Percentiles rank a stretch among this genome's conserved stretches.
phyloP scores from a whole-genome alignment of 2,329 filamentous ascomycete genomes.

The Aureobasidium sp. region DNA sequence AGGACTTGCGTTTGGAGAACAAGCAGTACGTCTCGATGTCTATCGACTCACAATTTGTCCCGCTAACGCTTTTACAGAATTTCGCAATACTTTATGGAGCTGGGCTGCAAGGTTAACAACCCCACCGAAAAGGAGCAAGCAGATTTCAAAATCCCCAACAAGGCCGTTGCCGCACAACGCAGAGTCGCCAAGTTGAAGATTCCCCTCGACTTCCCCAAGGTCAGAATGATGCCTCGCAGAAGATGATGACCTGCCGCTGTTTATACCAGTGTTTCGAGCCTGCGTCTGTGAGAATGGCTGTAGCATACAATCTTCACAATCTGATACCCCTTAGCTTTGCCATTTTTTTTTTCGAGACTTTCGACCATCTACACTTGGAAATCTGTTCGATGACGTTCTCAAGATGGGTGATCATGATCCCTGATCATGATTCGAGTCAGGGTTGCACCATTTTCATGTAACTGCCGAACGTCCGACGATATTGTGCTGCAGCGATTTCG shows the following conservation, averaged over 20 bases:
- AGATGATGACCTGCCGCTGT: conserved; percentile 14
- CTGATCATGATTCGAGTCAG: neutral
- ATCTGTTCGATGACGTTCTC: neutral
- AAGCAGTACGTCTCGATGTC: conserved; percentile 41
- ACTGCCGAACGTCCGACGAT: neutral
- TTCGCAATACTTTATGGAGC: conserved; percentile 63
- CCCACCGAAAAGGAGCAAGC: conserved; percentile 40
- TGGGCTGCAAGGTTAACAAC: conserved; percentile 56
- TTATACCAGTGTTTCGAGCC: neutral
- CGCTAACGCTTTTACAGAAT: conserved; percentile 33
- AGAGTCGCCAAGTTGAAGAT: conserved; percentile 63
- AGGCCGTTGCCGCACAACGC: conserved; percentile 52
- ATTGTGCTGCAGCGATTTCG: neutral
- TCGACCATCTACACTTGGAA: too few species aligned
- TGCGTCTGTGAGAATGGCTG: neutral
- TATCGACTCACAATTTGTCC: neutral
- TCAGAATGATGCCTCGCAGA: conserved; percentile 31
- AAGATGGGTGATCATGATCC: neutral
- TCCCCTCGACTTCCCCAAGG: conserved; percentile 75
- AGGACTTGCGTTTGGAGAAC: conserved; percentile 65
- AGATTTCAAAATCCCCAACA: conserved; percentile 49
- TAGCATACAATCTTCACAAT: neutral
- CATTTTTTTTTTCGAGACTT: accelerated
- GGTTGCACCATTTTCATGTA: neutral
- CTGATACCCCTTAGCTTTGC: neutral